These are phyloP conservation scores for Chrysanthemum lavandulifolium DNA, from an alignment of 129 eudicot species.

Conservation along the genomic window DNA sequence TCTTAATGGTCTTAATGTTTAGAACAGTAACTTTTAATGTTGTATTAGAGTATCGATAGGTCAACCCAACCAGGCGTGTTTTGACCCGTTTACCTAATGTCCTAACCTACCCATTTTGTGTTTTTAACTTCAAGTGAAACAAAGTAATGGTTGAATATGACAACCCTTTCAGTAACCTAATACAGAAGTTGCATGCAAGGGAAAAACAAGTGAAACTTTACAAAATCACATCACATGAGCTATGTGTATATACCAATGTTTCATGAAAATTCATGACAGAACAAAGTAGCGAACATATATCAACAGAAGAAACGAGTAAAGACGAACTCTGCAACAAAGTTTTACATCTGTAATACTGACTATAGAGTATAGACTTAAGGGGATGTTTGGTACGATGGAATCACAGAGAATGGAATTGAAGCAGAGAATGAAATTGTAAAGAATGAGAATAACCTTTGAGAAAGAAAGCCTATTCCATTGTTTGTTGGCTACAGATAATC, in stretches of 20 bases:
- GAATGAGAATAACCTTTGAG: too few relatives aligned
- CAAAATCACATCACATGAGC: neutral
- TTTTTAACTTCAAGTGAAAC: neutral
- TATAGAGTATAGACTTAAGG: neutral
- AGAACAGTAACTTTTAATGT: neutral
- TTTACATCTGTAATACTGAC: too few relatives aligned
- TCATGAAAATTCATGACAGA: conserved; percentile 10
- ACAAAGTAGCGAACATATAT: conserved; percentile 4
- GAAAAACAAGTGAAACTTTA: neutral
- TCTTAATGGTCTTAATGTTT: neutral
- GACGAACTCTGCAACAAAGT: neutral
- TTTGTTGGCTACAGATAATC: too few relatives aligned
- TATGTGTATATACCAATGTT: conserved; percentile 18
- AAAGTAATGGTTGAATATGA: too few relatives aligned
- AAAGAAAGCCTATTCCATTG: too few relatives aligned
- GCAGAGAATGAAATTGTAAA: too few relatives aligned
- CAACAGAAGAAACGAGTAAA: conserved; percentile 11
- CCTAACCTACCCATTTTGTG: too few relatives aligned
- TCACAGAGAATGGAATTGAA: too few relatives aligned
- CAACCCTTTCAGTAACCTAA: neutral
- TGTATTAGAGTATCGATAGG: too few relatives aligned
- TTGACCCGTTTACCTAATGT: neutral
- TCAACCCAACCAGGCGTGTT: too few relatives aligned
- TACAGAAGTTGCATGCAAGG: neutral
- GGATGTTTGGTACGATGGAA: too few relatives aligned